Conservation (phyloP, 2,329 filamentous ascomycete species). For the Kalaharituber pfeilii region DNA sequence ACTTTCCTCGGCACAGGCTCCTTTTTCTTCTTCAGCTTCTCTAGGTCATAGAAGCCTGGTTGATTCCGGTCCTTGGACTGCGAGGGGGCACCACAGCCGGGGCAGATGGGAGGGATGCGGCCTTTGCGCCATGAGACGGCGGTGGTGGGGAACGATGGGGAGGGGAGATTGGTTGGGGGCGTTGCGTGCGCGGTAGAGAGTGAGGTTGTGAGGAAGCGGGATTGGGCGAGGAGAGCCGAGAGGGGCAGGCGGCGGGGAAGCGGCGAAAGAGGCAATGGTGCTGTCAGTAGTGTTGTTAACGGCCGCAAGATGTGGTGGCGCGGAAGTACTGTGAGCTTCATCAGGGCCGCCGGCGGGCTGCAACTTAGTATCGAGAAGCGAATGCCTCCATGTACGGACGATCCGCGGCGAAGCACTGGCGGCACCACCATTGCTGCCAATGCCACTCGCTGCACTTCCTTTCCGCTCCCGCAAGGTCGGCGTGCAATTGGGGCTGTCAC, state of each 20-base stretch:
- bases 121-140: not conserved
- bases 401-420: not conserved
- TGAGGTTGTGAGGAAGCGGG: not conserved
- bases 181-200: too few relatives aligned
- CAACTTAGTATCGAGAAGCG: not conserved
- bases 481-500: too few relatives aligned
- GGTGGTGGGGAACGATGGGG: not conserved
- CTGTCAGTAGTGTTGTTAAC: too few relatives aligned
- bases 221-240: too few relatives aligned
- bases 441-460: too few relatives aligned
- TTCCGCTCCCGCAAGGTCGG: too few relatives aligned
- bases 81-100: constrained; percentile 46
- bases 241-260: not conserved
- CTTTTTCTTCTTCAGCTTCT: constrained; percentile 7
- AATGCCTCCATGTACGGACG: not conserved
- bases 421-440: not conserved
- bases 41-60: constrained; percentile 36
- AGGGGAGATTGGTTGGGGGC: not conserved
- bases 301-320: not conserved
- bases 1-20: not conserved
- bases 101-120: not conserved
- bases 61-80: constrained; percentile 37
- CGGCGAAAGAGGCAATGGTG: not conserved
- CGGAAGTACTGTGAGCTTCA: not conserved
- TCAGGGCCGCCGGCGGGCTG: not conserved